Conservation (phyloP, 257 asterid genomes). For the Voacanga thouarsii region DNA sequence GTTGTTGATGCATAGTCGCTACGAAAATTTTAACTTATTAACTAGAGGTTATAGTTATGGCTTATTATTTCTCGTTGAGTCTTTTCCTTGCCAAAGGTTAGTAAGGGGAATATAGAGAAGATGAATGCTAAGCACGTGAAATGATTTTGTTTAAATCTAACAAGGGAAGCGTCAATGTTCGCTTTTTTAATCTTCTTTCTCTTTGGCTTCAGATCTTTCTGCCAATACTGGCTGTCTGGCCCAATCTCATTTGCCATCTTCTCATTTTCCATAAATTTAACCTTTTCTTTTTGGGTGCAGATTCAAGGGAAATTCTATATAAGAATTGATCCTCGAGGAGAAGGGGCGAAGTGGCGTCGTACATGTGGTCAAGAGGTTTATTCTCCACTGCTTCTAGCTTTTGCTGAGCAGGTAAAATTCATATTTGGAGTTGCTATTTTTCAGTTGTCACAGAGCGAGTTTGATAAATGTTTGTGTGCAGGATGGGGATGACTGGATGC, state of each 20-base stretch:
- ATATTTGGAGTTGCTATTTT: slow-evolving; percentile 9
- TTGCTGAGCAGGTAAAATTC: slow-evolving; percentile 58
- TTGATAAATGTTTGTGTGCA: slow-evolving; percentile 27
- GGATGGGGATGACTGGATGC: slow-evolving; percentile 57
- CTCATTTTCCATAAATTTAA: neutral
- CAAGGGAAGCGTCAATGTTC: neutral
- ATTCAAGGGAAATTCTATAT: slow-evolving; percentile 64
- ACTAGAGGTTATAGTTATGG: neutral
- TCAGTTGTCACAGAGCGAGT: slow-evolving; percentile 4
- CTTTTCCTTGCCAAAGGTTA: neutral
- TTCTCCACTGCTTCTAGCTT: slow-evolving; percentile 76
- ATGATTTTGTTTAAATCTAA: neutral
- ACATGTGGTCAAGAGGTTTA: slow-evolving; percentile 72
- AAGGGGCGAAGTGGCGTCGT: slow-evolving; percentile 88
- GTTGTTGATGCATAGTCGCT: neutral
- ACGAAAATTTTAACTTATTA: neutral
- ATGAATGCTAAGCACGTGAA: neutral
- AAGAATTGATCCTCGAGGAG: slow-evolving; percentile 70
- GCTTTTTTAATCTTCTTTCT: neutral
- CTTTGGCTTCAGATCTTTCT: neutral
- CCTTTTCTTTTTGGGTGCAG: slow-evolving; percentile 23
- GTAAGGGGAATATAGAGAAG: neutral
- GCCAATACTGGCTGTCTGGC: neutral
- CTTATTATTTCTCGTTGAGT: neutral
- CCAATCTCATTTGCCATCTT: neutral